Base-by-base conservation (phyloP, 768 basidiomycete species). In the Fistulinella prunicolor region DNA sequence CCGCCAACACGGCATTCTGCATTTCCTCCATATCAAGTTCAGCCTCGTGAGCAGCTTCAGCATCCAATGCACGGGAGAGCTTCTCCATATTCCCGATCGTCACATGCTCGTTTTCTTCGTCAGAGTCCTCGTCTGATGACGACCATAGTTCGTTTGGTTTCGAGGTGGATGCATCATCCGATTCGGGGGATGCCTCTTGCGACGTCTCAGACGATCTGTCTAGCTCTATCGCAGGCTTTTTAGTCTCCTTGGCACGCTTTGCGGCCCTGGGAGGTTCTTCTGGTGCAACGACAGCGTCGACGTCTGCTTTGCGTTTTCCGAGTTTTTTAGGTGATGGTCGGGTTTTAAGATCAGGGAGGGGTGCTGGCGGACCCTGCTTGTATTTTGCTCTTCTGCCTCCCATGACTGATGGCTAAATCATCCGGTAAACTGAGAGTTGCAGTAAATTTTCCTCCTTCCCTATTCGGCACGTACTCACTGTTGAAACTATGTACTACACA, bases 321-420 rank as follows among this genome's bases (percentile, higher is more conserved):
- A 81, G 71, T 51, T 78, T 82, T 68, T 82, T 85, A 3, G 73
- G 63, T 3, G 78, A 74, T 4, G 68, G 62, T 4, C 60, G 58
- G 8, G 60, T 17, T n/a, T 63, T 60, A 0, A 60, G 56, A 13
- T 81, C 74, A 7, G 44, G 59, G 23, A 88, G 58, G 24, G 88
- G 77, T 48, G 73, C 73, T 0, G 90, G 90, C 10, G 82, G 73
- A 2, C 72, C 77, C 66, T 94, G 91, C 71, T 93, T 93, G 70
- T 86, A 83, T 67, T 87, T 90, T 56, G 89, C 79, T 53, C 89
- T 81, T 61, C 90, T 80, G 38, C 91, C 91, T 52, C 91, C 91
- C 91, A 94, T 93, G 42, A 38, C 58, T n/a, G n/a, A n/a, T n/a
- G n/a, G n/a, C n/a, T n/a, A n/a, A n/a, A n/a, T n/a, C n/a, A n/a